Evolutionary conservation across 2,329 filamentous ascomycete genomes (phyloP), one percentile per base, ranked within the genome.

Genomic region (Paecilomyces niveus): DNA sequence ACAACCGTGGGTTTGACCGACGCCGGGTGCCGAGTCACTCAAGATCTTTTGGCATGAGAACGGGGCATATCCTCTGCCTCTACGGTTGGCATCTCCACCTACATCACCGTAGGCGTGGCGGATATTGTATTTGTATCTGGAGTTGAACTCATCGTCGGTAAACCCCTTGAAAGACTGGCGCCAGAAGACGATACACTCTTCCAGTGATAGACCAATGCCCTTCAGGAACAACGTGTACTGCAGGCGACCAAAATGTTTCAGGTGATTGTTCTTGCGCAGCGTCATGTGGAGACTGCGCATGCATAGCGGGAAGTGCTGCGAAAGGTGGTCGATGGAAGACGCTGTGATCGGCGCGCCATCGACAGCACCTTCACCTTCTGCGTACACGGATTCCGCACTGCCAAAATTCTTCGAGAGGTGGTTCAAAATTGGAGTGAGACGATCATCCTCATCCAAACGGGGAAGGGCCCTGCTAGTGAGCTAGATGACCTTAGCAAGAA

Each of bases 141-240:
- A 97, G 76, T 95, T 95, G 82, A 97, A 99, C 35, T 88, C 88
- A 68, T 97, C 93, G 68, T 97, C 94, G 0, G 90, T 92, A 63
- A 95, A 85, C 64, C 91, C 89, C 71, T 86, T 86, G 83, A 99
- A 97, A 29, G 83, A 81, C 62, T 85, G 83, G 10, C 94, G 87
- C 94, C 94, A 99, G 79, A 99, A 99, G 11, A 91, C 67, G 24
- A 99, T 83, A 66, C 86, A 91, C 74, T 99, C 93, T 69, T 97
- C 92, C n/a, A 99, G 79, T 62, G 85, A 91, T 29, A 99, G 80
- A 0, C 94, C 94, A 59, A 97, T 91, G 50, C 94, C 94, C 75
- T 99, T 99, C 59, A 99, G 82, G 83, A 99, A 99, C 3, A 99
- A 84, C 0, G 90, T 90, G 79, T 97, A 99, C 76, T 99, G 94